phyloP scores from a whole-genome alignment of 805 yeast species.

The Pichia californica region DNA sequence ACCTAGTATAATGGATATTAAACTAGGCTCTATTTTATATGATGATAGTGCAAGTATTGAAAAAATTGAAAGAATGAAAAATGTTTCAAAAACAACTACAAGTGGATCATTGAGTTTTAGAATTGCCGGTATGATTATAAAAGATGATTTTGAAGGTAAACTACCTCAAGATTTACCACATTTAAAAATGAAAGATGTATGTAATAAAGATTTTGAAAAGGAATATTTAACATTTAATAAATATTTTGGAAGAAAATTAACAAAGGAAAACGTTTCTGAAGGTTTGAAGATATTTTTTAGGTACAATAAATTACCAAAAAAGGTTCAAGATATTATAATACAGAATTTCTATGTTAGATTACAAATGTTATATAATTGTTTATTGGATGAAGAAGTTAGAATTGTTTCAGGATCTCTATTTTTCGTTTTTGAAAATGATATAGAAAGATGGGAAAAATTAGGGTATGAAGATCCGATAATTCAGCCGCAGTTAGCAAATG shows the following conservation, averaged over 20 bases:
- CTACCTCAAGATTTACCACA: conserved; percentile 14
- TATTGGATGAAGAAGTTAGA: conserved; percentile 56
- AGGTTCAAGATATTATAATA: conserved; percentile 34
- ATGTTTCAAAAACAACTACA: conserved; percentile 68
- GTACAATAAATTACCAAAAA: conserved; percentile 27
- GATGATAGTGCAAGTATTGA: conserved; percentile 56
- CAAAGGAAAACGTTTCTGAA: conserved; percentile 33
- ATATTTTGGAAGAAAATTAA: conserved; percentile 59
- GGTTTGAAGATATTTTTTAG: conserved; percentile 44
- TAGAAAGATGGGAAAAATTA: conserved; percentile 41
- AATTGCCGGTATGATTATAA: conserved; percentile 80
- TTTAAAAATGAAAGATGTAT: conserved; percentile 11
- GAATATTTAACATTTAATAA: conserved; percentile 38
- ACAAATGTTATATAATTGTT: conserved; percentile 57
- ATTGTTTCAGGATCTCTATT: conserved; percentile 69
- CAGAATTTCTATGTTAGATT: conserved; percentile 50
- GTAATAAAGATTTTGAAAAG: conserved; percentile 19
- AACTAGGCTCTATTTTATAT: conserved; percentile 65
- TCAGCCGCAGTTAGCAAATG: conserved; percentile 24
- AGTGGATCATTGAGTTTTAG: conserved; percentile 72
- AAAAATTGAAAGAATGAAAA: conserved; percentile 52
- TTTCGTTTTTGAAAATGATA: conserved; percentile 67
- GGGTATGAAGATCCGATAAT: conserved; percentile 35
- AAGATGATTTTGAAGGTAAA: conserved; percentile 10
- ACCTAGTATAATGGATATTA: conserved; percentile 79